Evolutionary conservation across 805 yeast species (phyloP).

Genomic region (Allodekkera sacchari): DNA sequence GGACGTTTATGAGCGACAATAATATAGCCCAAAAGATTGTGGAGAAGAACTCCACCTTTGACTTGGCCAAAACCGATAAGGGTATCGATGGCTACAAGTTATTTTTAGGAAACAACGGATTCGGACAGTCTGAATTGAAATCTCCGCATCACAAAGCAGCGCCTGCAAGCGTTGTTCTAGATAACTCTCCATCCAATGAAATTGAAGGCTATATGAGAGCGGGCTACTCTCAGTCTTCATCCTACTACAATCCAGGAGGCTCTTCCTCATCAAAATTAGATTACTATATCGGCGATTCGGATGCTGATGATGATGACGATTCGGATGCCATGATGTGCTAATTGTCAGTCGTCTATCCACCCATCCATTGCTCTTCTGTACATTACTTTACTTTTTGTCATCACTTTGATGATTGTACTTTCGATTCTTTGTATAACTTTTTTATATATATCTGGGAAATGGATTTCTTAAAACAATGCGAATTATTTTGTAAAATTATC

Average conservation of each 20-base stretch:
- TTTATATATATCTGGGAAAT: too few species aligned
- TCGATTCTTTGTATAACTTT: too few species aligned
- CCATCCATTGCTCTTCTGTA: neutral
- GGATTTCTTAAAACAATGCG: too few species aligned
- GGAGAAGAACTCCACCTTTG: constrained; percentile 34
- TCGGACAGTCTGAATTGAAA: constrained; percentile 2
- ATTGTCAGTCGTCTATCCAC: neutral
- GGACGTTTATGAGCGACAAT: constrained; percentile 32
- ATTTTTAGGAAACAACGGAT: constrained; percentile 18
- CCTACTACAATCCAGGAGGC: constrained; percentile 8
- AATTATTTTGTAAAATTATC: too few species aligned
- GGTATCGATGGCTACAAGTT: constrained; percentile 31
- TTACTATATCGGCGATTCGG: constrained; percentile 15
- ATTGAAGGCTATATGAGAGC: constrained; percentile 26
- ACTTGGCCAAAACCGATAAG: constrained; percentile 20
- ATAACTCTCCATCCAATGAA: constrained; percentile 24
- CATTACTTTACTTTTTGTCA: too few species aligned
- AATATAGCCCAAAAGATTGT: constrained; percentile 40
- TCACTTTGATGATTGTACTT: too few species aligned
- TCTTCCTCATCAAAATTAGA: constrained; percentile 4
- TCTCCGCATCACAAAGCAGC: neutral
- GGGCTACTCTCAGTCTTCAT: constrained; percentile 15
- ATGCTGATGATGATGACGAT: constrained; percentile 19
- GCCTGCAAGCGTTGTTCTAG: constrained; percentile 3
- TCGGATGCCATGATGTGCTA: constrained; percentile 11